These are phyloP conservation scores for Vaccinium corymbosum DNA, from an alignment of 148 eudicot genomes.

Conservation along the genomic window DNA sequence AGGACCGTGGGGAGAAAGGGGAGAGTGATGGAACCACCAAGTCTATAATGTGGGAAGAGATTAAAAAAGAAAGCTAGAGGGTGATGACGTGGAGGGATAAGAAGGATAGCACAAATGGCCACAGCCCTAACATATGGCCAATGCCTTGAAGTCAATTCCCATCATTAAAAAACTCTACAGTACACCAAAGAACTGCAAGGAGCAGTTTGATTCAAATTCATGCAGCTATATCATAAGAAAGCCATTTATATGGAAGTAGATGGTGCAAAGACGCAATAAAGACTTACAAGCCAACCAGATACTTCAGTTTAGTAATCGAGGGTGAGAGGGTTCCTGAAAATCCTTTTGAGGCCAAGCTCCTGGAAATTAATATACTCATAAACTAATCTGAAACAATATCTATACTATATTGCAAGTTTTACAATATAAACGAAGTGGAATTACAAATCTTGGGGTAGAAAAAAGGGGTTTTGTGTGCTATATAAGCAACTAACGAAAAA, in stretches of 20 bases:
- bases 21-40: too few species aligned
- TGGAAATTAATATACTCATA: conserved; percentile 28
- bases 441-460: background rate
- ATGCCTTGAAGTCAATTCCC: too few species aligned
- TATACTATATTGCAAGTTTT: background rate
- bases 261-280: background rate
- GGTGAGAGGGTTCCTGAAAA: conserved; percentile 83
- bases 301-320: conserved; percentile 65
- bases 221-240: background rate
- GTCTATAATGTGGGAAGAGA: too few species aligned
- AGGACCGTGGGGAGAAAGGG: too few species aligned
- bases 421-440: background rate
- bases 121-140: too few species aligned
- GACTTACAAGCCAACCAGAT: conserved; percentile 74
- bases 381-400: conserved; percentile 1
- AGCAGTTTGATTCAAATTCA: background rate
- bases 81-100: too few species aligned
- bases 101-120: too few species aligned
- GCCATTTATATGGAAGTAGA: conserved; percentile 1
- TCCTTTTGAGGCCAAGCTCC: conserved; percentile 73
- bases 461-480: background rate
- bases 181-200: too few species aligned
- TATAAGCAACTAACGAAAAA: background rate
- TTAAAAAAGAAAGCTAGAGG: too few species aligned
- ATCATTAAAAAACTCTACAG: too few species aligned